Conservation (phyloP, 2,329 filamentous ascomycete species). For the Penicillium occitanis region DNA sequence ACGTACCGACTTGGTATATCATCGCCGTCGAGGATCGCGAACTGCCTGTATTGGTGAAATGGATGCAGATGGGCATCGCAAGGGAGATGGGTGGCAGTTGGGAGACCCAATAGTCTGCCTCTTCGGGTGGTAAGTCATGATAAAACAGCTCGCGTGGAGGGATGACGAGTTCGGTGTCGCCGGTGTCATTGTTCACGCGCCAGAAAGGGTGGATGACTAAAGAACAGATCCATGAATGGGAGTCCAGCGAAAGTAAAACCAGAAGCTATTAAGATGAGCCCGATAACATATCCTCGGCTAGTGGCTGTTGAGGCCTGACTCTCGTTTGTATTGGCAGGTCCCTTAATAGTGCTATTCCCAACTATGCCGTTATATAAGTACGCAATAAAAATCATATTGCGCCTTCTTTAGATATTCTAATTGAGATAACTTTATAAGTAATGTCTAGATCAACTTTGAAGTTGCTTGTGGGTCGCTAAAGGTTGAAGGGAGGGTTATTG, state of each 20-base stretch:
- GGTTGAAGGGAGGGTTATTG: slow-evolving; percentile 40
- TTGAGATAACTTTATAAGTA: slow-evolving; percentile 37
- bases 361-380: slow-evolving; percentile 55
- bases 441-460: slow-evolving; percentile 46
- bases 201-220: slow-evolving; percentile 47
- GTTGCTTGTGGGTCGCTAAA: slow-evolving; percentile 35
- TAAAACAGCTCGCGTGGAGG: slow-evolving; percentile 49
- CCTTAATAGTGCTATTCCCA: slow-evolving; percentile 49
- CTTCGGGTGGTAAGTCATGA: slow-evolving; percentile 49
- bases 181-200: slow-evolving; percentile 42
- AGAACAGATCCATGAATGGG: slow-evolving; percentile 44
- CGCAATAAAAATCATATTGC: slow-evolving; percentile 49
- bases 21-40: slow-evolving; percentile 45
- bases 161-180: slow-evolving; percentile 43
- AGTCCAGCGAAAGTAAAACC: slow-evolving; percentile 44
- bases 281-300: slow-evolving; percentile 39
- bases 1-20: slow-evolving; percentile 52
- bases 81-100: slow-evolving; percentile 33
- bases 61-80: slow-evolving; percentile 41
- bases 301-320: not conserved
- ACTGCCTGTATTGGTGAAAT: slow-evolving; percentile 44
- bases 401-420: slow-evolving; percentile 40
- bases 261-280: slow-evolving; percentile 48
- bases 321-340: slow-evolving; percentile 32
- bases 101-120: slow-evolving; percentile 45